These are phyloP conservation scores for Ampelocalamus luodianensis DNA, from an alignment of 176 grass and related monocot species.

Conservation along the genomic window DNA sequence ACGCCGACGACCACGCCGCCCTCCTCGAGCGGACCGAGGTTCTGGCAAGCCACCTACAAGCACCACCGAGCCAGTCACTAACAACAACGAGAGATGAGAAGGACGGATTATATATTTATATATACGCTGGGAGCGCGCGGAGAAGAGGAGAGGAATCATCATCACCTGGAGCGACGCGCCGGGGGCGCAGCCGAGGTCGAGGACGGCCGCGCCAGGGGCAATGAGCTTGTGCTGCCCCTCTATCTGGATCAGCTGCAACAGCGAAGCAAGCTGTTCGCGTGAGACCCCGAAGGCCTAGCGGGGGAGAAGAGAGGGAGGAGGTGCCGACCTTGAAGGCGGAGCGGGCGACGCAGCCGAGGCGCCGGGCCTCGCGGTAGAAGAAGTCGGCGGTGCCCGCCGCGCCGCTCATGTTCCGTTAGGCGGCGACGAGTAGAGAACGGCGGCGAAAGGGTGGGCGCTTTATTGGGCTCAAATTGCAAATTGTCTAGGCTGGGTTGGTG, in stretches of 20 bases:
- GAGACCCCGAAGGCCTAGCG: not conserved
- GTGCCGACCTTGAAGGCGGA: slow-evolving; percentile 77
- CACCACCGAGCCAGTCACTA: not conserved
- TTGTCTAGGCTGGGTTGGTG: not conserved
- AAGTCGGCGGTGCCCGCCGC: slow-evolving; percentile 67
- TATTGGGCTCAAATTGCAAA: not conserved
- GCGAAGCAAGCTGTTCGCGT: not conserved
- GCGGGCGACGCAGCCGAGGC: slow-evolving; percentile 80
- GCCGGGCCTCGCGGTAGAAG: slow-evolving; percentile 87
- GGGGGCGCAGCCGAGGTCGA: slow-evolving; percentile 86
- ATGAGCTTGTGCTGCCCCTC: slow-evolving; percentile 78
- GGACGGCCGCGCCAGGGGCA: slow-evolving; percentile 57
- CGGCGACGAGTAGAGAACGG: not conserved
- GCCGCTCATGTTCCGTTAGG: slow-evolving; percentile 52
- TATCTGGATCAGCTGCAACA: slow-evolving; percentile 80
- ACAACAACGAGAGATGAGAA: not conserved
- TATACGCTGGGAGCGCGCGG: not conserved
- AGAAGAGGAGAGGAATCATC: not conserved
- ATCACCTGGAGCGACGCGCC: slow-evolving; percentile 79
- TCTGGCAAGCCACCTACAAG: slow-evolving; percentile 71
- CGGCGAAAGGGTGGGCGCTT: not conserved
- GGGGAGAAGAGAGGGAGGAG: not conserved
- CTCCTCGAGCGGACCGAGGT: slow-evolving; percentile 71
- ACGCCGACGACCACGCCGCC: slow-evolving; percentile 72
- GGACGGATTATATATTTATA: not conserved